Percentiles rank a stretch among this genome's conserved stretches.
Evolutionary conservation across 805 yeast species (phyloP).

Genomic region (Wickerhamiella dianesei): DNA sequence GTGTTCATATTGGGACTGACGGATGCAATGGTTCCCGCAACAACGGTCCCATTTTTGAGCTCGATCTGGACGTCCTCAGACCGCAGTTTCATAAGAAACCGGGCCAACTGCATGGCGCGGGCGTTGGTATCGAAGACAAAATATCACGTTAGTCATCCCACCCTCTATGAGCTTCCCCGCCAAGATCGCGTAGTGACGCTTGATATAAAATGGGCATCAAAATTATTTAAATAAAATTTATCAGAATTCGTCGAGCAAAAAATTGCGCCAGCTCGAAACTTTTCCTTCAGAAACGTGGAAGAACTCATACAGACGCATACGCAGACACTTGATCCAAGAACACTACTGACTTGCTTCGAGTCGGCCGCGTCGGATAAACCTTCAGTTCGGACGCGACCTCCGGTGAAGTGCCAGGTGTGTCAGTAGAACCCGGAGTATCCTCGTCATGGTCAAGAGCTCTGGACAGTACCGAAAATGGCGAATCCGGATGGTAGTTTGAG

Average conservation of each 20-base stretch:
- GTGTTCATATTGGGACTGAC: constrained; percentile 90
- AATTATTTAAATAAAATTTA: no score
- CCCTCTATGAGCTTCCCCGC: background rate
- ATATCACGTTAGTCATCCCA: background rate
- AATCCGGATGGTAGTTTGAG: no score
- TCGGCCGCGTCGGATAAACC: background rate
- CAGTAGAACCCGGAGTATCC: background rate
- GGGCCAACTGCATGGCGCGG: constrained; percentile 19
- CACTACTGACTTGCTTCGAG: background rate
- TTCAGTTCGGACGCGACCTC: background rate
- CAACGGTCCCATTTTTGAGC: constrained; percentile 76
- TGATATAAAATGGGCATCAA: background rate
- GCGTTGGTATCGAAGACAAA: background rate
- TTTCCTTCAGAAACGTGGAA: no score
- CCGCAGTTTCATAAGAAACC: constrained; percentile 70
- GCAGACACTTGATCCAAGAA: background rate
- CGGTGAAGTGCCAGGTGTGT: background rate
- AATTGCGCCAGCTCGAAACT: no score
- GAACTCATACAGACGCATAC: no score
- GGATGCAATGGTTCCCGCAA: constrained; percentile 70
- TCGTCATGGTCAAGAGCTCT: background rate
- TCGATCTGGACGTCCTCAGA: constrained; percentile 84
- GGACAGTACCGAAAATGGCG: background rate
- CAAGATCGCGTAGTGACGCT: background rate
- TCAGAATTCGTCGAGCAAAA: no score